Evolutionary conservation across 768 basidiomycete genomes (phyloP).

Genomic region (Cantharellus anzutake): DNA sequence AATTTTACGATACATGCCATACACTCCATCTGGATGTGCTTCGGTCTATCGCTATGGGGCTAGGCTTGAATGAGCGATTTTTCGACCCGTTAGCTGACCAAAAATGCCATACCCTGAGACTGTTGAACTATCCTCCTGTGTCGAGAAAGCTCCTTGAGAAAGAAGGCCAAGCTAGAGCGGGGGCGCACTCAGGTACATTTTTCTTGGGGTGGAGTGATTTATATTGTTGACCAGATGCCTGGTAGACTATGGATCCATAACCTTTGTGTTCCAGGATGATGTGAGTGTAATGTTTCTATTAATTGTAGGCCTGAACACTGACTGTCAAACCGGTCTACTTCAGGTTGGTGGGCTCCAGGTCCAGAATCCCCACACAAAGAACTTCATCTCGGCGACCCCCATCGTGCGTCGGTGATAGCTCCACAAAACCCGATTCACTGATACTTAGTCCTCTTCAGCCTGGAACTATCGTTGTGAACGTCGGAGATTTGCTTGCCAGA

Average conservation of each 20-base stretch:
- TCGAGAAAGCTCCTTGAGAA: constrained; percentile 33
- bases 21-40: constrained; percentile 57
- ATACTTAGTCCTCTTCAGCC: constrained; percentile 24
- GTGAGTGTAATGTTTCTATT: constrained; percentile 17
- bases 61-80: constrained; percentile 50
- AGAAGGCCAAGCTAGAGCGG: constrained; percentile 62
- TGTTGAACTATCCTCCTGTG: constrained; percentile 69
- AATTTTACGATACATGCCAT: constrained; percentile 67
- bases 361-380: constrained; percentile 55
- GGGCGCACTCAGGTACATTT: constrained; percentile 47
- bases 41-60: constrained; percentile 69
- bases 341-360: constrained; percentile 63
- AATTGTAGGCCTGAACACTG: not conserved
- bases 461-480: constrained; percentile 66
- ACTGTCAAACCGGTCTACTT: not conserved
- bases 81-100: constrained; percentile 61
- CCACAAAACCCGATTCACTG: not conserved
- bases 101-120: constrained; percentile 62
- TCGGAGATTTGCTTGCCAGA: constrained; percentile 59
- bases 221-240: not conserved
- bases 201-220: not conserved
- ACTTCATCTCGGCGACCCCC: constrained; percentile 53
- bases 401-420: constrained; percentile 31
- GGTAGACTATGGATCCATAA: constrained; percentile 63
- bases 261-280: constrained; percentile 61